phyloP scores from a whole-genome alignment of 2,329 filamentous ascomycete species.

The Metarhizium robertsii region DNA sequence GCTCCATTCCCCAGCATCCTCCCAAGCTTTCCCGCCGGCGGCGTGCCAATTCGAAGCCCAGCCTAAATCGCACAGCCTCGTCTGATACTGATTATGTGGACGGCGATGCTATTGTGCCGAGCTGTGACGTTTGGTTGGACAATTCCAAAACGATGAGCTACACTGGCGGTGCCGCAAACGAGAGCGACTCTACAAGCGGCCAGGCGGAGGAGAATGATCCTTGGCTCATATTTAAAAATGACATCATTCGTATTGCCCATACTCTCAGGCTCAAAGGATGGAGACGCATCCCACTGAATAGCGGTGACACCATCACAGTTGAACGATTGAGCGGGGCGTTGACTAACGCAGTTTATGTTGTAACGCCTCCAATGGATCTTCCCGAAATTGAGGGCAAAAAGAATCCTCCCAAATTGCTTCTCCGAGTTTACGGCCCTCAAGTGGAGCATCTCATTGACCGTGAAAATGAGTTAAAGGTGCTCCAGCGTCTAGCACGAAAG shows the following conservation, averaged over 20 bases:
- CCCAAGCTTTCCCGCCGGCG: slow-evolving; percentile 34
- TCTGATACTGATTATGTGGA: slow-evolving; percentile 84
- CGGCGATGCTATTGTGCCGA: slow-evolving; percentile 72
- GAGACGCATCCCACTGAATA: slow-evolving; percentile 69
- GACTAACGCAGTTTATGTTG: slow-evolving; percentile 94
- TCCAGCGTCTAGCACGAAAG: slow-evolving; percentile 79
- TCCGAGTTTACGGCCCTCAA: slow-evolving; percentile 90
- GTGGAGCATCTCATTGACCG: slow-evolving; percentile 94
- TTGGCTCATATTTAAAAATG: slow-evolving; percentile 83
- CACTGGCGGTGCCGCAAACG: slow-evolving; percentile 36
- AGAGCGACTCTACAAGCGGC: slow-evolving; percentile 32
- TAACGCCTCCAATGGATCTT: slow-evolving; percentile 66
- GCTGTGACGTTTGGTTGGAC: slow-evolving; percentile 76
- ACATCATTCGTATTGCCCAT: slow-evolving; percentile 82
- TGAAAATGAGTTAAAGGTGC: slow-evolving; percentile 77
- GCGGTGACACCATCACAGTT: slow-evolving; percentile 58
- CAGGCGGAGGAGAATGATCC: slow-evolving; percentile 56
- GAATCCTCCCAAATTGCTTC: slow-evolving; percentile 59
- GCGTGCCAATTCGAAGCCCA: slow-evolving; percentile 21
- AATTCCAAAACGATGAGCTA: slow-evolving; percentile 85
- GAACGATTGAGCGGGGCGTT: slow-evolving; percentile 80
- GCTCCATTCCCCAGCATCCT: slow-evolving; percentile 32
- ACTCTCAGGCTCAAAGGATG: slow-evolving; percentile 87
- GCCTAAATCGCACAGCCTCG: slow-evolving; percentile 43
- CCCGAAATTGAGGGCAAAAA: slow-evolving; percentile 30